These are phyloP conservation scores for Torulaspora pretoriensis DNA, from an alignment of 1,139 yeast genomes.

Conservation along the genomic window DNA sequence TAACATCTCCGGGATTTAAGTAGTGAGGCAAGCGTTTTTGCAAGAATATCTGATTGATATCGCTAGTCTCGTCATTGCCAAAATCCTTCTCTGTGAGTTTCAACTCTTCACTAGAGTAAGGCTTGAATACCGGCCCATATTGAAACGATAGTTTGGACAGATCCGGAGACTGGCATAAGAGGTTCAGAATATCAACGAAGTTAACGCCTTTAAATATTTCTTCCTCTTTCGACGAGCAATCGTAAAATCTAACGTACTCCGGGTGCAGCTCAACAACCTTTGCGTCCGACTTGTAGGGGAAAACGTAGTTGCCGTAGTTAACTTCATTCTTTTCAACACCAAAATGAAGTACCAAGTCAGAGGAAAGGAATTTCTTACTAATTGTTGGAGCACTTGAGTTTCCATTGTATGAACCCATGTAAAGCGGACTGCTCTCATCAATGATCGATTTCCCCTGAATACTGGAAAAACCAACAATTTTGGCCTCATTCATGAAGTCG, in stretches of 20 bases:
- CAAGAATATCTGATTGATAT: conserved; percentile 25
- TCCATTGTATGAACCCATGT: conserved; percentile 55
- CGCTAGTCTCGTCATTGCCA: conserved; percentile 4
- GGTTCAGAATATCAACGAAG: conserved; percentile 46
- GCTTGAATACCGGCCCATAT: conserved; percentile 16
- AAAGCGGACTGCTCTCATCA: conserved; percentile 56
- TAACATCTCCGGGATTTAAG: conserved; percentile 56
- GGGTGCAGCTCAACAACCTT: conserved; percentile 37
- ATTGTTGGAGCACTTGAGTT: conserved; percentile 21
- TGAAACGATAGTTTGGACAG: conserved; percentile 28
- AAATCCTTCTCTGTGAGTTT: conserved; percentile 4
- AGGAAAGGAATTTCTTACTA: conserved; percentile 20
- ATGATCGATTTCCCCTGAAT: conserved; percentile 40
- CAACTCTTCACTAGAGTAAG: conserved; percentile 9
- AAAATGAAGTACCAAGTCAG: conserved; percentile 49
- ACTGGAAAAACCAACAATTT: conserved; percentile 32
- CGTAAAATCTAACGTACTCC: conserved; percentile 43
- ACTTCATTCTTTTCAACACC: conserved; percentile 54
- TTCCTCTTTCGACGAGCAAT: conserved; percentile 17
- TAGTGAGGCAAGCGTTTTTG: conserved; percentile 19
- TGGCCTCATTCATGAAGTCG: conserved; percentile 44
- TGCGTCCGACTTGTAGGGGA: conserved; percentile 30
- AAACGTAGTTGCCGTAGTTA: conserved; percentile 48
- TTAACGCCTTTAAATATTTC: conserved; percentile 38
- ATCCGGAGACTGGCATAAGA: conserved; percentile 39